Base-by-base conservation (phyloP, 2,329 filamentous ascomycete species). In the Penicillium sp. region DNA sequence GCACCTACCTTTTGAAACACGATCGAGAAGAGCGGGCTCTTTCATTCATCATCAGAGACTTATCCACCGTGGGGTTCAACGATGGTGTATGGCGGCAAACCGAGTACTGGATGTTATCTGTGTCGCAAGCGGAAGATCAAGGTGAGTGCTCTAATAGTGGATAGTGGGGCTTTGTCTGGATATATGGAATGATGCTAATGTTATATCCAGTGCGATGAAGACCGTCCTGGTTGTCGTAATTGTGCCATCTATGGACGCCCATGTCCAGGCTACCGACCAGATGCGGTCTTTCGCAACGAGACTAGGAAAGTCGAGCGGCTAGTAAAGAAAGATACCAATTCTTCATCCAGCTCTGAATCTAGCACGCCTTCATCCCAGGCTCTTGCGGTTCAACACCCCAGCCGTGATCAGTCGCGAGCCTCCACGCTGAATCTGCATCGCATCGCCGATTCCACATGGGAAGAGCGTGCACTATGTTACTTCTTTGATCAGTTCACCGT, bases 21-120 rank as follows among this genome's bases (percentile, higher is more conserved):
- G 35, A 40, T 42, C 28, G 22, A 22, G 22, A 35, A 24, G 32
- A 38, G 41, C 31, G 18, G 34, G 38, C 18, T 44, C 32, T 28
- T 27, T 29, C n/a, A 36, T 7, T 39, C 29, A 18, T 13, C 22
- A n/a, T 22, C 29, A 32, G 16, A 18, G 22, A 16, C 31, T 34
- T 13, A 10, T 20, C 31, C 20, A 7, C 32, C 26, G 16, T 18
- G 31, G 31, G 43, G 36, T 13, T 52, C 43, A 55, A 60, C 32
- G 29, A 71, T 71, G 69, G 69, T 71, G 39, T 71, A 71, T 60
- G 64, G 62, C 36, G 67, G 67, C 10, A 69, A 64, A 44, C 65
- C 66, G 35, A 69, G 67, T 53, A 67, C 64, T 29, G 67, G 67
- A 55, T 69, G 67, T 60, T 57, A 67, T 57, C 51, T 69, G 44